Evolutionary conservation across 179 eudicot species (phyloP).

Genomic region (Nepenthes alata): DNA sequence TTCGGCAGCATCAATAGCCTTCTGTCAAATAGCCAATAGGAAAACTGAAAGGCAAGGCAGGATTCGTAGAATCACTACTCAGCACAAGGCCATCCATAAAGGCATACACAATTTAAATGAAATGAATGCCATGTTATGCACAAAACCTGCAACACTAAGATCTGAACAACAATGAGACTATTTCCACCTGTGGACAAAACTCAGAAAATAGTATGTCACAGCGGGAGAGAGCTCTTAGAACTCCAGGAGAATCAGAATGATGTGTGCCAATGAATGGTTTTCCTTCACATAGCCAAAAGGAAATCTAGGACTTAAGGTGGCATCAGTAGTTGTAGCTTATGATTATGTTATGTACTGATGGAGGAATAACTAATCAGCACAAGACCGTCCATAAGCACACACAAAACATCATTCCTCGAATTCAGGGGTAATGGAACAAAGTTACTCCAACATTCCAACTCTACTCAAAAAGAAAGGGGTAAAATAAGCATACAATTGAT

Average conservation of each 20-base stretch:
- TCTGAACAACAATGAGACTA: too few species aligned
- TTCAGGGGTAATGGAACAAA: background rate
- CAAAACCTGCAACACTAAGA: background rate
- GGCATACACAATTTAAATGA: conserved; percentile 1
- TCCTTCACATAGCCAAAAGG: conserved; percentile 1
- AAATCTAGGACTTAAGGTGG: conserved; percentile 14
- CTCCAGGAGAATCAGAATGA: background rate
- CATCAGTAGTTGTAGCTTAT: conserved; percentile 18
- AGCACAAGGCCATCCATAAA: conserved; percentile 40
- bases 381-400: conserved; percentile 34
- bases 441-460: background rate
- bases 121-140: background rate
- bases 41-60: conserved; percentile 16
- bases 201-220: too few species aligned
- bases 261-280: conserved; percentile 15
- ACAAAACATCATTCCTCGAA: background rate
- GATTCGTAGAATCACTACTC: conserved; percentile 6
- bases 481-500: too few species aligned
- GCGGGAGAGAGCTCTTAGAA: background rate
- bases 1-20: conserved; percentile 10
- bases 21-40: conserved; percentile 1
- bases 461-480: background rate
- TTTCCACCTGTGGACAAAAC: too few species aligned
- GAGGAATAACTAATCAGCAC: conserved; percentile 17
- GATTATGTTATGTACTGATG: conserved; percentile 26